Conservation (phyloP, 164 flowering plant species). For the Nymphaea thermarum region DNA sequence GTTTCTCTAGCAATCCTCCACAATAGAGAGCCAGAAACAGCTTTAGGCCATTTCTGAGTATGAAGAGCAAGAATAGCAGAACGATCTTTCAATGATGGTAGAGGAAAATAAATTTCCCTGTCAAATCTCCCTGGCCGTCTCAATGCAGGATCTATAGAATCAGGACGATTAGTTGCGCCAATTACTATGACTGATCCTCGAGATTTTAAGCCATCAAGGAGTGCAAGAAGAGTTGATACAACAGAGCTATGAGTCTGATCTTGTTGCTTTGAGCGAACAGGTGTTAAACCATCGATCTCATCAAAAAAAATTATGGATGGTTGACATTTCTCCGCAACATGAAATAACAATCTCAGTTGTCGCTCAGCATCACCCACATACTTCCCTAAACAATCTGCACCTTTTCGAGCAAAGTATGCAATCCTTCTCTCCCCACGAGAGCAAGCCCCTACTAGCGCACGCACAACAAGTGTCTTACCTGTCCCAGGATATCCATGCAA, state of each 20-base stretch:
- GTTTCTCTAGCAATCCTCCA: constrained; percentile 67
- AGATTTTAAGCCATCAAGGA: constrained; percentile 90
- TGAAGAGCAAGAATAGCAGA: constrained; percentile 86
- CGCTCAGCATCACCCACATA: constrained; percentile 99
- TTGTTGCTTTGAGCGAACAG: constrained; percentile 73
- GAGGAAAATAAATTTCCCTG: constrained; percentile 91
- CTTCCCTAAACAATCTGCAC: constrained; percentile 98
- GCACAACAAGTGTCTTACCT: constrained; percentile 89
- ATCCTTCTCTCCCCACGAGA: constrained; percentile 88
- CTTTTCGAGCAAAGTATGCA: constrained; percentile 97
- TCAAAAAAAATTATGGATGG: constrained; percentile 98
- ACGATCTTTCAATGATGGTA: constrained; percentile 83
- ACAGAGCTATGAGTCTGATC: constrained; percentile 99
- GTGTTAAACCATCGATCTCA: constrained; percentile 97
- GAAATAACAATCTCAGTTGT: constrained; percentile 52
- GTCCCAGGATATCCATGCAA: constrained; percentile 99
- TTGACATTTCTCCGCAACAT: constrained; percentile 96
- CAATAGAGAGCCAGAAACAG: constrained; percentile 59
- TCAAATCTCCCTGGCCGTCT: constrained; percentile 99
- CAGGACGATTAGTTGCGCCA: constrained; percentile 99
- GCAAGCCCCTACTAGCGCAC: constrained; percentile 89
- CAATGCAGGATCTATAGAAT: constrained; percentile 91
- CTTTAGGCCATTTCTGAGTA: constrained; percentile 87
- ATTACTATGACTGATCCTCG: constrained; percentile 96
- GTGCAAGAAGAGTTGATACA: constrained; percentile 89